Evolutionary conservation across 352 stramenopile genomes (phyloP).

Genomic region (Phytophthora colocasiae): DNA sequence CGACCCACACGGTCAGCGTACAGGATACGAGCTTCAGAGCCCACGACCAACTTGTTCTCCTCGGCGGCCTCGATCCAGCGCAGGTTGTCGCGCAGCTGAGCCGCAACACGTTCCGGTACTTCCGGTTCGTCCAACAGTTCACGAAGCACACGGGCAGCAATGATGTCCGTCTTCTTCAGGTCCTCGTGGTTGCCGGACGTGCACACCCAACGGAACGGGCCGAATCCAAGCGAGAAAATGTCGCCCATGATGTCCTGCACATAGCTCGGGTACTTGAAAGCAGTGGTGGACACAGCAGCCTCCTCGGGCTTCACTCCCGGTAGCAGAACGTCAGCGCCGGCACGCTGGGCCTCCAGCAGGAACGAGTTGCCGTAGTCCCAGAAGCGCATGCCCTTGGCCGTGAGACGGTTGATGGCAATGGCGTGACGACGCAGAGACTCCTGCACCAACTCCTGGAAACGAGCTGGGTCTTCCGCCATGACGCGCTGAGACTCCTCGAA

Average conservation of each 20-base stretch:
- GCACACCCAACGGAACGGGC: constrained; percentile 91
- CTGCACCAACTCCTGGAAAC: constrained; percentile 86
- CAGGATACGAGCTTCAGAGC: constrained; percentile 89
- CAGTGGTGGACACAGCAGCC: constrained; percentile 71
- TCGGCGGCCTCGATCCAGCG: constrained; percentile 87
- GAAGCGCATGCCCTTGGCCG: constrained; percentile 84
- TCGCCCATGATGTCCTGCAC: constrained; percentile 93
- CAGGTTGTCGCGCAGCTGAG: constrained; percentile 87
- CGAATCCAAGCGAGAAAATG: constrained; percentile 92
- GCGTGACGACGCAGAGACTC: constrained; percentile 83
- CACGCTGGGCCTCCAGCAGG: constrained; percentile 81
- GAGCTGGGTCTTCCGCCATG: constrained; percentile 75
- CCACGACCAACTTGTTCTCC: constrained; percentile 88
- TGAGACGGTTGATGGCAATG: constrained; percentile 82
- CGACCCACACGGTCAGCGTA: constrained; percentile 86
- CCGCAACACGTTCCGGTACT: constrained; percentile 56
- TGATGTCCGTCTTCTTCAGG: constrained; percentile 79
- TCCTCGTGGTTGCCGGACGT: constrained; percentile 71
- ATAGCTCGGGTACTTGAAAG: constrained; percentile 91
- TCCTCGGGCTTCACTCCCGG: constrained; percentile 49
- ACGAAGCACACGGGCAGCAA: constrained; percentile 71
- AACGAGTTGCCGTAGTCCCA: constrained; percentile 94
- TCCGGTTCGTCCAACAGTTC: constrained; percentile 67
- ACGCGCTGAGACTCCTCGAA: constrained; percentile 86
- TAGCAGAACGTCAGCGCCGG: constrained; percentile 76